These are phyloP conservation scores for Hylodesmum podocarpum DNA, from an alignment of 306 rosid genomes.

Conservation along the genomic window DNA sequence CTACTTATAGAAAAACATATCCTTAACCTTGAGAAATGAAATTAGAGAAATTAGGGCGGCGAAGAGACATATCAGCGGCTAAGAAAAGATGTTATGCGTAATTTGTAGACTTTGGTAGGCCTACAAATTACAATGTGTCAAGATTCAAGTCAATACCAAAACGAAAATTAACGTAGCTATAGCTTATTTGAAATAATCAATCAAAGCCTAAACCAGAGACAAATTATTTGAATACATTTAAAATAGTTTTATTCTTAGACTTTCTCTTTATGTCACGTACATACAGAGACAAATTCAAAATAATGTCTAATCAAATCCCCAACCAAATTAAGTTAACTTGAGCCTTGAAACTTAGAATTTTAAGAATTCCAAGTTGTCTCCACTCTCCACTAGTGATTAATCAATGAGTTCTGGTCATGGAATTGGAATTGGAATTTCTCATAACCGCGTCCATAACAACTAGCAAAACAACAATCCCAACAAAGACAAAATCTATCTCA, in stretches of 20 bases:
- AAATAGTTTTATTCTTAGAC: neutral
- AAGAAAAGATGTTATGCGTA: neutral
- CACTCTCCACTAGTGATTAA: conserved; percentile 35
- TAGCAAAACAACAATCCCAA: conserved; percentile 2
- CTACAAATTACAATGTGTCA: neutral
- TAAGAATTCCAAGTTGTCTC: conserved; percentile 58
- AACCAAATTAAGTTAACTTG: conserved; percentile 35
- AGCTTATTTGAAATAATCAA: neutral
- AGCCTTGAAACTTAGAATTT: conserved; percentile 26
- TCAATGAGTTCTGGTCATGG: conserved; percentile 17
- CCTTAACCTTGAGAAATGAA: neutral
- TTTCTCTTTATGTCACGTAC: neutral
- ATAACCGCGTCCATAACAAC: conserved; percentile 11
- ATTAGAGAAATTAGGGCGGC: neutral
- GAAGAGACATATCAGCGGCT: neutral
- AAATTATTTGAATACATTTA: too few relatives aligned
- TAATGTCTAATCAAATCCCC: conserved; percentile 32
- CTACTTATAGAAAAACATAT: too few relatives aligned
- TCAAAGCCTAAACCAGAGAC: neutral
- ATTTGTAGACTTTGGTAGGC: neutral
- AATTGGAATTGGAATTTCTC: too few relatives aligned
- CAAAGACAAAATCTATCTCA: conserved; percentile 31
- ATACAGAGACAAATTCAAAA: conserved; percentile 9
- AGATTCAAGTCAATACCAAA: conserved; percentile 2
- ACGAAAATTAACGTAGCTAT: neutral